Percentiles rank a stretch among this genome's conserved stretches.
These are phyloP conservation scores for Przewalskia tangutica DNA, from an alignment of 257 asterid genomes.

Conservation along the genomic window DNA sequence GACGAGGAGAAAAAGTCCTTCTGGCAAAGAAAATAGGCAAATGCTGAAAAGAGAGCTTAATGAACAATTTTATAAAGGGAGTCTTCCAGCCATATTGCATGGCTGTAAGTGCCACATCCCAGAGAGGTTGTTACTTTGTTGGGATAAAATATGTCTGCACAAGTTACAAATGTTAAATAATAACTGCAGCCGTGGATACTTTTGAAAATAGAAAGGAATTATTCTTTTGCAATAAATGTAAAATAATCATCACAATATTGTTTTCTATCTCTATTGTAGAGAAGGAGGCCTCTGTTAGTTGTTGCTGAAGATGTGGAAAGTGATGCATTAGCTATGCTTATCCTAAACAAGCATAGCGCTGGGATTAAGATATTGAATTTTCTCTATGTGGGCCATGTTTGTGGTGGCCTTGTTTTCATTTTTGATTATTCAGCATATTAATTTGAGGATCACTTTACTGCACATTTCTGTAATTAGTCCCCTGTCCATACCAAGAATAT, in stretches of 20 bases:
- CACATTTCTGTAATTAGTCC: background rate
- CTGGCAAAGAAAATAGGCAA: background rate
- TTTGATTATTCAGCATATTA: background rate
- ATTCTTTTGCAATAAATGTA: background rate
- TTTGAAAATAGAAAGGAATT: background rate
- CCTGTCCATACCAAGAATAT: background rate
- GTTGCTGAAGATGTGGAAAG: constrained; percentile 90
- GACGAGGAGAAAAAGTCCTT: background rate
- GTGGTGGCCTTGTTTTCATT: background rate
- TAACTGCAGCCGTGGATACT: background rate
- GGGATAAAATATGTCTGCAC: background rate
- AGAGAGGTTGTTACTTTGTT: background rate
- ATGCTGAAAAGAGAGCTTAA: background rate
- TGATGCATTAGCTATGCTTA: constrained; percentile 67
- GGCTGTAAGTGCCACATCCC: background rate
- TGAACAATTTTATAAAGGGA: background rate
- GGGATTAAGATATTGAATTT: constrained; percentile 52
- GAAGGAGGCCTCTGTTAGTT: constrained; percentile 57
- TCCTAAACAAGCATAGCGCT: constrained; percentile 73
- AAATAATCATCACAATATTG: background rate
- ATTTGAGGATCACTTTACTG: background rate
- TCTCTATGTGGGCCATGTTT: background rate
- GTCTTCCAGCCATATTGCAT: background rate
- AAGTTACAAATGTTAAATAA: background rate
- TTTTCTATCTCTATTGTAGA: constrained; percentile 26